Base-by-base conservation (phyloP, 2,329 filamentous ascomycete species). In the Cercospora beticola region DNA sequence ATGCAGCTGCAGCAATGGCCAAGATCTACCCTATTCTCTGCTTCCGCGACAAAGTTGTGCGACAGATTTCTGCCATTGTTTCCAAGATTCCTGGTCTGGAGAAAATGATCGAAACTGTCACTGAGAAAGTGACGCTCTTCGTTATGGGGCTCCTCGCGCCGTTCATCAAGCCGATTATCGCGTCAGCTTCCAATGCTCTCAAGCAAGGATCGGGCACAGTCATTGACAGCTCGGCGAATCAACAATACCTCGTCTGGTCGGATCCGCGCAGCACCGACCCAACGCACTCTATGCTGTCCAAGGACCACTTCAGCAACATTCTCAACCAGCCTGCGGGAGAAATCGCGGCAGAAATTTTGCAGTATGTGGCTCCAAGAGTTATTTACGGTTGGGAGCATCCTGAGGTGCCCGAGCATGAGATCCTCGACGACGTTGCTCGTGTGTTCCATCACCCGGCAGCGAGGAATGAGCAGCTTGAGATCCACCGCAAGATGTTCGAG, bases 331-430 rank as follows among this genome's bases (percentile, higher is more conserved):
- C 83, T 4, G 82, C 83, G 6, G 83, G 83, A 9, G 78, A 82
- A 71, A 78, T 85, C 9, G 83, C 83, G 2, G 79, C 82, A 5
- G 76, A 75, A 0, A 91, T 97, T 68, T 82, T 98, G 26, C 89
- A 96, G 83, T 98, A 97, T 75, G 88, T 91, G 33, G 92, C 93
- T 1, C 94, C 94, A 1, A 91, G 94, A 36, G 83, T 98, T 59
- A 85, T 99, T 21, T 97, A 94, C 77, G 94, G 94, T 3, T 98
- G 94, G 93, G 92, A 98, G 72, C 92, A 98, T 78, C 87, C 91
- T 2, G 88, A 90, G 54, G 89, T 97, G 0, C 88, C 92, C 0
- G 90, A 95, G 4, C 87, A 96, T 43, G 91, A 96, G 79, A 90
- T 98, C 0, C 84, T 94, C 70, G 85, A 92, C 71, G 94, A 98